Conservation (phyloP, 2,329 filamentous ascomycete species). For the Nannizzia gypsea region DNA sequence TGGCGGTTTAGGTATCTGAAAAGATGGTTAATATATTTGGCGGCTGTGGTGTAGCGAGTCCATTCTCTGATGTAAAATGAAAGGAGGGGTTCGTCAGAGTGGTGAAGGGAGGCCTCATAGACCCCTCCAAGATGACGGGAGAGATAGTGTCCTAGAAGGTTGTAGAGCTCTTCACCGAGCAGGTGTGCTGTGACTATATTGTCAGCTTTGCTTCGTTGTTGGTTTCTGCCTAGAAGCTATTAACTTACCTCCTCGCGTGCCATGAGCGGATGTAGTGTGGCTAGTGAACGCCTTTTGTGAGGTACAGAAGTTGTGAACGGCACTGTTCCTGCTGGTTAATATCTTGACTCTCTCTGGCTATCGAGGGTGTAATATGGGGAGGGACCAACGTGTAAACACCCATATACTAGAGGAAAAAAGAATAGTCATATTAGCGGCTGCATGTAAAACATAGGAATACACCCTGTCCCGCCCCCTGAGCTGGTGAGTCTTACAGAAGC, state of each 20-base stretch:
- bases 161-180: slow-evolving; percentile 90
- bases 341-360: not conserved
- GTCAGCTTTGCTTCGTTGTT: slow-evolving; percentile 6
- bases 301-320: slow-evolving; percentile 98
- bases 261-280: slow-evolving; percentile 37
- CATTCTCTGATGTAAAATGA: slow-evolving; percentile 94
- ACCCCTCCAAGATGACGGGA: slow-evolving; percentile 62
- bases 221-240: slow-evolving; percentile 6
- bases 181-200: slow-evolving; percentile 57
- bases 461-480: not conserved
- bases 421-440: slow-evolving; percentile 1
- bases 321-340: slow-evolving; percentile 36
- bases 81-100: slow-evolving; percentile 81
- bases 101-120: slow-evolving; percentile 58
- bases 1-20: slow-evolving; percentile 95
- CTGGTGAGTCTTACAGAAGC: slow-evolving; percentile 49
- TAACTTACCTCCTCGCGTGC: slow-evolving; percentile 59
- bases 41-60: slow-evolving; percentile 87
- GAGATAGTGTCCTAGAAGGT: slow-evolving; percentile 78
- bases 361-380: slow-evolving; percentile 8
- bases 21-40: slow-evolving; percentile 93
- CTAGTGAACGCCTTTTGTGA: slow-evolving; percentile 79
- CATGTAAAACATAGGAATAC: not conserved
- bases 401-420: slow-evolving; percentile 57
- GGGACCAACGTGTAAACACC: slow-evolving; percentile 70